A percentile compares a stretch with the other conserved stretches of the same genome.
Evolutionary conservation across 2,329 filamentous ascomycete species (phyloP).

Genomic region (Penicillium sp.): DNA sequence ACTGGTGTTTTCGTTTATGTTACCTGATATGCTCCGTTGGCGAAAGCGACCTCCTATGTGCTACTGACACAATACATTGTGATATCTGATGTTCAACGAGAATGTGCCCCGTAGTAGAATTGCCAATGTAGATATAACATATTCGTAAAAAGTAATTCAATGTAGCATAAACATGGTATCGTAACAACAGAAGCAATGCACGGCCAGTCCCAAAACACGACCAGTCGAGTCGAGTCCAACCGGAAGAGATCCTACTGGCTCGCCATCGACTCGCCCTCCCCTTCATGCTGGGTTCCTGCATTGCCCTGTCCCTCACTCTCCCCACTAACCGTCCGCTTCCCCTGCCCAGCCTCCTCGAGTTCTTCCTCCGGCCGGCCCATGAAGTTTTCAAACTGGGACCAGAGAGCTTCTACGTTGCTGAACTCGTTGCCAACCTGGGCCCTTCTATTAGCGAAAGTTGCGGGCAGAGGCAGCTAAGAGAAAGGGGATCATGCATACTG

Average conservation of each 20-base stretch:
- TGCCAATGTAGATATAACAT: not conserved
- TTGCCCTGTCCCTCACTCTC: constrained; percentile 25
- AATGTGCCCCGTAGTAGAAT: not conserved
- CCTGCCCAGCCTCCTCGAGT: constrained; percentile 33
- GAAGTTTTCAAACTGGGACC: constrained; percentile 95
- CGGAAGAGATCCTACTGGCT: constrained; percentile 11
- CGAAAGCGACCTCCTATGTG: constrained; percentile 28
- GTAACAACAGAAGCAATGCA: not conserved
- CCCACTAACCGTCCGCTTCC: constrained; percentile 30
- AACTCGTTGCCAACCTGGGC: constrained; percentile 88
- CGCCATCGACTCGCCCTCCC: constrained; percentile 14
- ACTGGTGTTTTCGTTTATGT: constrained; percentile 37
- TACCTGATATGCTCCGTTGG: constrained; percentile 31
- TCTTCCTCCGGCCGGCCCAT: constrained; percentile 71
- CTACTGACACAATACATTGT: constrained; percentile 24
- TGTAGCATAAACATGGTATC: constrained; percentile 12
- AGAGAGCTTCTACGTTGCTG: constrained; percentile 91
- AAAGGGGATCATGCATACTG: constrained; percentile 56
- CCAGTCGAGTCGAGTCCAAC: not conserved
- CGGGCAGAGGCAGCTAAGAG: no score
- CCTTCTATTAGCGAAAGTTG: not conserved
- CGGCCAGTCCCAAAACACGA: constrained; percentile 6
- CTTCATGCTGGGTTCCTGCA: constrained; percentile 20
- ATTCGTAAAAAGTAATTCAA: not conserved
- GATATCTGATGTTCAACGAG: constrained; percentile 16